phyloP scores from a whole-genome alignment of 2,329 filamentous ascomycete species.

The Teratosphaeria zuluensis region DNA sequence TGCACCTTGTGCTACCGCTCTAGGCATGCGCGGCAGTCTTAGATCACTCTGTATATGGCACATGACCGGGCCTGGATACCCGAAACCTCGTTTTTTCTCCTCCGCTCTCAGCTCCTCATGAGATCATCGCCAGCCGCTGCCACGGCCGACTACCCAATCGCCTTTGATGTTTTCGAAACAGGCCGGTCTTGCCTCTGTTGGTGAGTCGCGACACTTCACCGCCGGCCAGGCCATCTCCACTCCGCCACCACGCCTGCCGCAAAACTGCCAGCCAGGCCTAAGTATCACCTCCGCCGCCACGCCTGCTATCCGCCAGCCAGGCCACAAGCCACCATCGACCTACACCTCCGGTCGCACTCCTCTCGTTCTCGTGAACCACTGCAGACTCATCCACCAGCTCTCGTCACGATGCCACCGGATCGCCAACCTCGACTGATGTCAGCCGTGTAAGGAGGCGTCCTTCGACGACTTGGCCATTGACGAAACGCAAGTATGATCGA shows the following conservation, averaged over 20 bases:
- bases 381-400: not conserved
- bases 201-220: not conserved
- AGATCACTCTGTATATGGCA: not conserved
- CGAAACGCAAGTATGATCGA: not conserved
- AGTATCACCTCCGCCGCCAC: not conserved
- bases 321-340: not conserved
- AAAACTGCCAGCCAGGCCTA: not conserved
- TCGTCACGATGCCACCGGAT: not conserved
- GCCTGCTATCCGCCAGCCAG: not conserved
- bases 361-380: not conserved
- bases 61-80: not conserved
- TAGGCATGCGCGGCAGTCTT: not conserved
- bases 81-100: not conserved
- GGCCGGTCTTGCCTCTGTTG: not conserved
- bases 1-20: not conserved
- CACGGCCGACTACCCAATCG: not conserved
- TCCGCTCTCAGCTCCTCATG: not conserved
- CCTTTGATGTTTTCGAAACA: not conserved
- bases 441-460: not conserved
- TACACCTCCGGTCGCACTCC: not conserved
- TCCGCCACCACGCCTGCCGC: not conserved
- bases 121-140: not conserved
- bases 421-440: not conserved
- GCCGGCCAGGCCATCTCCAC: not conserved
- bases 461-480: not conserved